A percentile compares a stretch with the other conserved stretches of the same genome.
Evolutionary conservation across 2,329 filamentous ascomycete species (phyloP).

Genomic region (Chrysosphaeria jannelii): DNA sequence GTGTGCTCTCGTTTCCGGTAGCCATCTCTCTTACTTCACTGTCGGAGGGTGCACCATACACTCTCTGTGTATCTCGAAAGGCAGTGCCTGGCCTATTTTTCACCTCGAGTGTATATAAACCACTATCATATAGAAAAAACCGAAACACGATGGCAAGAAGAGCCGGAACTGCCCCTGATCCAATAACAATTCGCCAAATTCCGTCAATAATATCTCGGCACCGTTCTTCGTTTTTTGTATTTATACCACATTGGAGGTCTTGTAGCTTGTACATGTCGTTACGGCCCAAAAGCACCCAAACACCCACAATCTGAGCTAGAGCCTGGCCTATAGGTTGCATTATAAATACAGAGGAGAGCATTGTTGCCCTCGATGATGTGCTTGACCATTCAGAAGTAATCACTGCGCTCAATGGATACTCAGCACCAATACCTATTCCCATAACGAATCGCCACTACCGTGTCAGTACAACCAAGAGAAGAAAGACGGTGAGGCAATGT

Average conservation of each 20-base stretch:
- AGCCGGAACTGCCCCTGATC: conserved; percentile 31
- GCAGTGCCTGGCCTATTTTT: conserved; percentile 27
- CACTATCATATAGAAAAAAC: conserved; percentile 34
- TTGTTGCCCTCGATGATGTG: conserved; percentile 31
- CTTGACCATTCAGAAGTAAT: conserved; percentile 36
- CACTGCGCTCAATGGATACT: conserved; percentile 35
- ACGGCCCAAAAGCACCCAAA: conserved; percentile 19
- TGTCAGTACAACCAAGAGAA: too few species aligned
- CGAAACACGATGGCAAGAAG: conserved; percentile 33
- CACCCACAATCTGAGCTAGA: conserved; percentile 28
- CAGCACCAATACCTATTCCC: conserved; percentile 30
- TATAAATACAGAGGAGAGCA: conserved; percentile 36
- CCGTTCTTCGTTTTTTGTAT: conserved; percentile 13
- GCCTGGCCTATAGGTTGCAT: conserved; percentile 41
- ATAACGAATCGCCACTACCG: conserved; percentile 21
- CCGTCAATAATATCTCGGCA: conserved; percentile 21
- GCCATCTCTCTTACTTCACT: too few species aligned
- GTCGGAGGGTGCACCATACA: conserved; percentile 17
- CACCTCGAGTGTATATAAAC: conserved; percentile 33
- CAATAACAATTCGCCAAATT: conserved; percentile 37
- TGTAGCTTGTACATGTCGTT: conserved; percentile 13
- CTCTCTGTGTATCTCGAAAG: conserved; percentile 25
- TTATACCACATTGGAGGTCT: conserved; percentile 17
- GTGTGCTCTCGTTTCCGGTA: not conserved
- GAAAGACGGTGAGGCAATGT: too few species aligned